Evolutionary conservation across 768 basidiomycete species (phyloP), one percentile per base, ranked within the genome.

Genomic region (Rhodotorula graminis): DNA sequence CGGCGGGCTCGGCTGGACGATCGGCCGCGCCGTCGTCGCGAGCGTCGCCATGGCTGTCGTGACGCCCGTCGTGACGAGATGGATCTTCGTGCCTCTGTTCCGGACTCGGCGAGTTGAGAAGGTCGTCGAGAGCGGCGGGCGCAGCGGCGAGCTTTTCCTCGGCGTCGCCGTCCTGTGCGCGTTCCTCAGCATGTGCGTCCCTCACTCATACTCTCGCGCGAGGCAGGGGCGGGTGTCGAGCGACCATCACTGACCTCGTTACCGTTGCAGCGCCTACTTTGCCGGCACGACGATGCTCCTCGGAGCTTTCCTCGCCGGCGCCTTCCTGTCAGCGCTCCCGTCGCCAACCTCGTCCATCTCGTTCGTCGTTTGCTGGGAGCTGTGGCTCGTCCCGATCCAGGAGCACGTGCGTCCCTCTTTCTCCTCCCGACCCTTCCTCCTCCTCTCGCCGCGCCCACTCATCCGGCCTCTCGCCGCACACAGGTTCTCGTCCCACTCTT

Each of bases 231-330:
- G n/a, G n/a, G 8, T 19, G 12, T 23, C 37, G 25, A 49, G 58
- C 50, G 58, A 52, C 46, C 25, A 4, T 55, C n/a, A 6, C 25
- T 15, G 53, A 42, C 31, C 16, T 52, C 10, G 33, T 57, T 31
- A n/a, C n/a, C 53, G 47, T 60, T 49, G 52, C 60, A 68, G 73
- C 9, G 63, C 76, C 0, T 80, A 81, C n/a, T 87, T 85, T 77
- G 83, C 85, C 0, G 86, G 86, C 6, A 87, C 86, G 0, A 88
- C 86, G 60, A 84, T 87, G 57, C 82, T 89, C 1, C 86, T 87
- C 59, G 88, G 88, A 3, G 87, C 87, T 0, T 88, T 86, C 79
- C 80, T 88, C 10, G 85, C 86, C 2, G 88, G 88, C 3, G 80
- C 85, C 9, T 82, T 84, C 33, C 77, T 87, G 2, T 77, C 83